Evolutionary conservation across 176 grass and related monocot genomes (phyloP).

Genomic region (Hsuehochloa calcarea): DNA sequence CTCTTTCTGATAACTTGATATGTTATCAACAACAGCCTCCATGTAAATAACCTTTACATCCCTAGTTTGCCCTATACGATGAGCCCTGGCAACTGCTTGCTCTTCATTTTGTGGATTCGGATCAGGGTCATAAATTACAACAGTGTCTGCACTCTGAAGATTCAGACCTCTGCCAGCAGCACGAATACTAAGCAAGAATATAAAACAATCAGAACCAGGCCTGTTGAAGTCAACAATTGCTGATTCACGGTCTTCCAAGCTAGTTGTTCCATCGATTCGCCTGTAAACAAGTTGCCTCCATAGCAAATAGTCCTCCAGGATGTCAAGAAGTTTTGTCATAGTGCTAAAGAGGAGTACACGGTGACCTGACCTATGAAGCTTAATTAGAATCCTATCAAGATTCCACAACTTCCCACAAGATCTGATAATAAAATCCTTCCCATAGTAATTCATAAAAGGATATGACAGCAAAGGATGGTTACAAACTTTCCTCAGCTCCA

Average conservation of each 20-base stretch:
- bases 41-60: slow-evolving; percentile 99
- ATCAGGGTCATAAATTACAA: slow-evolving; percentile 99
- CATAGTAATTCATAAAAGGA: slow-evolving; percentile 70
- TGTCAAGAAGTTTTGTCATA: slow-evolving; percentile 99
- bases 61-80: slow-evolving; percentile 96
- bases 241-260: slow-evolving; percentile 88
- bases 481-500: slow-evolving; percentile 99
- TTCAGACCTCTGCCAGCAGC: slow-evolving; percentile 98
- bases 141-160: slow-evolving; percentile 98
- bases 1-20: slow-evolving; percentile 95
- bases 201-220: slow-evolving; percentile 92
- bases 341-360: slow-evolving; percentile 98
- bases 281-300: slow-evolving; percentile 87
- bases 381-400: slow-evolving; percentile 97
- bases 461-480: slow-evolving; percentile 94
- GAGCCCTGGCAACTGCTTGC: slow-evolving; percentile 95
- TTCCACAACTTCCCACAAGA: slow-evolving; percentile 98
- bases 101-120: slow-evolving; percentile 98
- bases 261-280: slow-evolving; percentile 94
- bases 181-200: slow-evolving; percentile 98
- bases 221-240: slow-evolving; percentile 98
- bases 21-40: slow-evolving; percentile 96
- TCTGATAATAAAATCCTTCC: slow-evolving; percentile 85
- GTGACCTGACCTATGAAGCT: slow-evolving; percentile 86
- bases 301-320: slow-evolving; percentile 95